Evolutionary conservation across 177 flowering plant species (phyloP).

Genomic region (Tripterygium wilfordii): DNA sequence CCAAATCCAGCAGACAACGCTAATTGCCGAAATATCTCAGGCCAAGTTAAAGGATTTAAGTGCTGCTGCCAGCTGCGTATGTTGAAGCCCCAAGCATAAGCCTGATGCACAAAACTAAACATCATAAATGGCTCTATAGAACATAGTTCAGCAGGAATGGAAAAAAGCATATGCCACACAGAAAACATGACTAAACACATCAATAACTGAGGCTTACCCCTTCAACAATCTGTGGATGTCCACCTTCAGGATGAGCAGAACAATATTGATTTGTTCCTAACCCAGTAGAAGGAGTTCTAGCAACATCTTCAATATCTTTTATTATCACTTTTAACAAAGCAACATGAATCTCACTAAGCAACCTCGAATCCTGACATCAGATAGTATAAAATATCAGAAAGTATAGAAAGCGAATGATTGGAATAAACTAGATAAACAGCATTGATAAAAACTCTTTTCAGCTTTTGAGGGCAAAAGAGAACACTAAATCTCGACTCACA

Average conservation of each 20-base stretch:
- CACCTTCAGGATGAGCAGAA: conserved; percentile 81
- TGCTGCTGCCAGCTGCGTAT: conserved; percentile 79
- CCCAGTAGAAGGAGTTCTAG: conserved; percentile 73
- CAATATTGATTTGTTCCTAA: conserved; percentile 59
- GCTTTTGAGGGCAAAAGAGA: background rate
- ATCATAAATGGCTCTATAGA: no score
- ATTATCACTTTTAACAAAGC: conserved; percentile 69
- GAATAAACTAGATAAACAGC: no score
- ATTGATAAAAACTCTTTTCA: no score
- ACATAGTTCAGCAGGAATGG: background rate
- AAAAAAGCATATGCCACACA: background rate
- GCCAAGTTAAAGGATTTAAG: conserved; percentile 91
- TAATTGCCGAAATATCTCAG: conserved; percentile 86
- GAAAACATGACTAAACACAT: no score
- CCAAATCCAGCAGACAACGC: conserved; percentile 94
- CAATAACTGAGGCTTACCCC: conserved; percentile 83
- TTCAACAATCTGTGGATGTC: conserved; percentile 93
- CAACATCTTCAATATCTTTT: conserved; percentile 98
- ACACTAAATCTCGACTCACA: conserved; percentile 48
- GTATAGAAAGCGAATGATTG: no score
- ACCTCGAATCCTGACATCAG: conserved; percentile 69
- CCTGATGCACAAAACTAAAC: conserved; percentile 44
- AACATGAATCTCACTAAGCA: conserved; percentile 87
- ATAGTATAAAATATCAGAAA: background rate
- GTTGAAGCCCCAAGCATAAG: conserved; percentile 96